These are phyloP conservation scores for Pisolithus marmoratus DNA, from an alignment of 768 basidiomycete species.

Conservation along the genomic window DNA sequence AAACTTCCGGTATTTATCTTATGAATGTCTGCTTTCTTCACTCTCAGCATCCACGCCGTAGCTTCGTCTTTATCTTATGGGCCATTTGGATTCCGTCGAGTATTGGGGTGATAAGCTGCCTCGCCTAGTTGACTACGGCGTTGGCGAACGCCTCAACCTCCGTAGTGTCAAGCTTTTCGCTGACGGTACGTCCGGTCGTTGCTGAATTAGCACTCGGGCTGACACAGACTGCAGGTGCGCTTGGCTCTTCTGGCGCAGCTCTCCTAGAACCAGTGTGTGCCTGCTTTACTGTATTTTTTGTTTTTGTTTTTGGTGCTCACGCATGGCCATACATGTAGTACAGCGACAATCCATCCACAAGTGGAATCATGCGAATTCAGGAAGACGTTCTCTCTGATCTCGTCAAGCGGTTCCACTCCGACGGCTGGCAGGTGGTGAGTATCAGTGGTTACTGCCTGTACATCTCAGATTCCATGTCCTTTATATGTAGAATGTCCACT, in stretches of 20 bases:
- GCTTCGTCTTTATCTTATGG: slow-evolving; percentile 63
- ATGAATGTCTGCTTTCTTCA: background rate
- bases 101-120: slow-evolving; percentile 66
- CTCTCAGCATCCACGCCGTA: slow-evolving; percentile 17
- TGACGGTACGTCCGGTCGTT: slow-evolving; percentile 47
- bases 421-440: slow-evolving; percentile 82
- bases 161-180: slow-evolving; percentile 70
- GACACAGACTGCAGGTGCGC: slow-evolving; percentile 49
- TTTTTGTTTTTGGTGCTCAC: background rate
- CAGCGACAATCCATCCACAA: slow-evolving; percentile 65
- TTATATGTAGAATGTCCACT: slow-evolving; percentile 68
- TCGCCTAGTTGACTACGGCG: slow-evolving; percentile 54
- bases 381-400: slow-evolving; percentile 51
- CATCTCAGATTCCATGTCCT: too few species aligned
- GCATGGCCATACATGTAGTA: slow-evolving; percentile 36
- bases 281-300: background rate
- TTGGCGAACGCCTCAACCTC: slow-evolving; percentile 46
- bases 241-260: slow-evolving; percentile 92
- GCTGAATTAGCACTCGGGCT: background rate
- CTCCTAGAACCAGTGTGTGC: slow-evolving; percentile 54
- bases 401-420: slow-evolving; percentile 59
- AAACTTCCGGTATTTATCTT: slow-evolving; percentile 55
- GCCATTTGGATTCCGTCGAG: slow-evolving; percentile 39
- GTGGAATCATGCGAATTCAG: slow-evolving; percentile 61
- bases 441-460: background rate